Evolutionary conservation across 495 filamentous ascomycete genomes (phyloP).

Genomic region (Trichocladium uniseriatum): DNA sequence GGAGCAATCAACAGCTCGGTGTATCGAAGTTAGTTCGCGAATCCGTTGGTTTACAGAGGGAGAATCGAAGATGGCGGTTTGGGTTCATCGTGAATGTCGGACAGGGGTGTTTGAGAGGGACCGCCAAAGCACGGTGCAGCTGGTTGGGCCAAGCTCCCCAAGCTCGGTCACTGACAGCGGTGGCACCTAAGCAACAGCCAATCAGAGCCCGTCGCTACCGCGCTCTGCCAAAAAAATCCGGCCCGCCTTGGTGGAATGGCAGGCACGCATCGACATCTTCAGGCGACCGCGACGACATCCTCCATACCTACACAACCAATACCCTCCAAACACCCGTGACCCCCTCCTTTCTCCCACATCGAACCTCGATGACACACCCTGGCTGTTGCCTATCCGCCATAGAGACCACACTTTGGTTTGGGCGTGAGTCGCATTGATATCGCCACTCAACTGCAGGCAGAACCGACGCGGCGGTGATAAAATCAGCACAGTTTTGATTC

Average conservation of each 20-base stretch:
- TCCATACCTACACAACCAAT: no score
- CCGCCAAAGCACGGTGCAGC: no score
- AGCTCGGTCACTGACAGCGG: neutral
- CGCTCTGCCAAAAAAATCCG: slow-evolving; percentile 18
- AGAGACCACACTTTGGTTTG: slow-evolving; percentile 13
- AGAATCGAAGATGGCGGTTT: no score
- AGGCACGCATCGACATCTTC: slow-evolving; percentile 3
- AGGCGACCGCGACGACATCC: neutral
- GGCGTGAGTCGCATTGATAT: slow-evolving; percentile 12
- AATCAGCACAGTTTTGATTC: neutral
- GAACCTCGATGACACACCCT: slow-evolving; percentile 16
- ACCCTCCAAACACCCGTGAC: neutral
- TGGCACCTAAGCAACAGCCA: slow-evolving; percentile 10
- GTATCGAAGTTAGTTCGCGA: no score
- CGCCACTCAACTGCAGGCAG: slow-evolving; percentile 3
- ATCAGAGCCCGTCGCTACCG: slow-evolving; percentile 11
- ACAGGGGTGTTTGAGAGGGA: no score
- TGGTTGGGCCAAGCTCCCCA: no score
- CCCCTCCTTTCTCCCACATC: neutral
- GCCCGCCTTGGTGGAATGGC: slow-evolving; percentile 1
- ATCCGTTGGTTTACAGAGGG: no score
- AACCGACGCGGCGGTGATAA: slow-evolving; percentile 8
- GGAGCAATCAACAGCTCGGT: no score
- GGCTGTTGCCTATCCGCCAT: slow-evolving; percentile 1
- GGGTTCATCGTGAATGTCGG: no score